Percentiles rank a stretch among this genome's conserved stretches.
Evolutionary conservation across 2,329 filamentous ascomycete species (phyloP).

Genomic region (Fusarium pininemorale): DNA sequence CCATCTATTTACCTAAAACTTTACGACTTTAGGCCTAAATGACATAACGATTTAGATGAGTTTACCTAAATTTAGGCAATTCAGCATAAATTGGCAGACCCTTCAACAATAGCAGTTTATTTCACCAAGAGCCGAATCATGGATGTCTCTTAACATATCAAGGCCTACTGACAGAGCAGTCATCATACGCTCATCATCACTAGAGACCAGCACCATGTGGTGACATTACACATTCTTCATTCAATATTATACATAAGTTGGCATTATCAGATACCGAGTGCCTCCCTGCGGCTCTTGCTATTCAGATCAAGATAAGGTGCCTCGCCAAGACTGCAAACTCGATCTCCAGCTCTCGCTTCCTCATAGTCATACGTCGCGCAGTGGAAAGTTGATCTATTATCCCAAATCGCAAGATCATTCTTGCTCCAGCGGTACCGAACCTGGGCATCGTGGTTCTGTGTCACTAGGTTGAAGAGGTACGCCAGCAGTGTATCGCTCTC

Average conservation of each 20-base stretch:
- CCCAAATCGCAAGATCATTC: conserved; percentile 71
- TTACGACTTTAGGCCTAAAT: not conserved
- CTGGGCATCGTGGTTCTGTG: conserved; percentile 66
- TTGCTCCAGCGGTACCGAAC: conserved; percentile 63
- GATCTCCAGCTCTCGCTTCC: conserved; percentile 53
- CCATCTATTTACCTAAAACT: not conserved
- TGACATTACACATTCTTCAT: not conserved
- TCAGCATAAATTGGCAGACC: not conserved
- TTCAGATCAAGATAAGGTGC: conserved; percentile 53
- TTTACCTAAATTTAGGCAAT: not conserved
- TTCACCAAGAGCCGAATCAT: not conserved
- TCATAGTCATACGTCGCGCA: conserved; percentile 70
- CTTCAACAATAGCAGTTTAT: not conserved
- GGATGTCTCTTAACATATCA: not conserved
- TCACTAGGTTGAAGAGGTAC: conserved; percentile 59
- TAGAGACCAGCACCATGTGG: no score
- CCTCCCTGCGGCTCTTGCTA: conserved; percentile 52
- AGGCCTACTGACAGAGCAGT: not conserved
- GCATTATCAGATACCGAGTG: conserved; percentile 34
- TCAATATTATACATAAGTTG: not conserved
- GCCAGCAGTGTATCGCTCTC: conserved; percentile 62
- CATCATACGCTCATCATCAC: no score
- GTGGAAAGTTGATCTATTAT: conserved; percentile 64
- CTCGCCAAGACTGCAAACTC: conserved; percentile 55
- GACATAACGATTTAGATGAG: not conserved